Conservation (phyloP, 352 stramenopile species). For the Phytopythium delawarense region DNA sequence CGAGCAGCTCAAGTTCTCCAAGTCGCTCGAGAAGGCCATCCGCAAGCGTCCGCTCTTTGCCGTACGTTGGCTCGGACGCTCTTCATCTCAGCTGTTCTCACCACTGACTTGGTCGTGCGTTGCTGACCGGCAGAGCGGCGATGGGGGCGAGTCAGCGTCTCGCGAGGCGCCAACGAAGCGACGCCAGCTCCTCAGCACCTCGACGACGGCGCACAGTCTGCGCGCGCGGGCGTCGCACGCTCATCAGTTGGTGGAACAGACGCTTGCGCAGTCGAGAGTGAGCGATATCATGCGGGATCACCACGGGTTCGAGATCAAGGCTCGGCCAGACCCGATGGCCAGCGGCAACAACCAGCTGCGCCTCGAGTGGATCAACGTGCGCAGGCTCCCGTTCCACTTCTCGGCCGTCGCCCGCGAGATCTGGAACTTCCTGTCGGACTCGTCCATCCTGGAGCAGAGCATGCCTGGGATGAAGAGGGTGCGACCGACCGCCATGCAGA, state of each 20-base stretch:
- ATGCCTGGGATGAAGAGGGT: constrained; percentile 12
- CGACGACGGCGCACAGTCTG: not conserved
- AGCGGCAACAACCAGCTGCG: constrained; percentile 12
- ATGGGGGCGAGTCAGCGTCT: not conserved
- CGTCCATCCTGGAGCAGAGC: constrained; percentile 17
- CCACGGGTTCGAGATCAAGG: constrained; percentile 20
- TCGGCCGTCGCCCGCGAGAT: constrained; percentile 22
- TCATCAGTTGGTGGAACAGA: constrained; percentile 15
- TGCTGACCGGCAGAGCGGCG: not conserved
- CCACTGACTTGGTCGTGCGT: too few relatives aligned
- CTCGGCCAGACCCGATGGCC: constrained; percentile 10
- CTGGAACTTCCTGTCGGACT: constrained; percentile 26
- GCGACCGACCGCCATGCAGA: not conserved
- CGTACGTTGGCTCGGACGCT: constrained; percentile 7
- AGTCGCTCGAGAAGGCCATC: constrained; percentile 28
- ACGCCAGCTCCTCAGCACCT: not conserved
- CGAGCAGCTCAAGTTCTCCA: constrained; percentile 32
- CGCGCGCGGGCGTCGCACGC: not conserved
- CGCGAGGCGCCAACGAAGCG: not conserved
- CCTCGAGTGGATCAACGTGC: constrained; percentile 19
- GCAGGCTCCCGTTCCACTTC: constrained; percentile 33
- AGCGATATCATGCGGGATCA: constrained; percentile 14
- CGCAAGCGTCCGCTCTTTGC: constrained; percentile 29
- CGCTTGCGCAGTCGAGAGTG: constrained; percentile 12
- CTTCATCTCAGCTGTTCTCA: too few relatives aligned